These are phyloP conservation scores for Iris pallida DNA, from an alignment of 116 monocot genomes.

Conservation along the genomic window DNA sequence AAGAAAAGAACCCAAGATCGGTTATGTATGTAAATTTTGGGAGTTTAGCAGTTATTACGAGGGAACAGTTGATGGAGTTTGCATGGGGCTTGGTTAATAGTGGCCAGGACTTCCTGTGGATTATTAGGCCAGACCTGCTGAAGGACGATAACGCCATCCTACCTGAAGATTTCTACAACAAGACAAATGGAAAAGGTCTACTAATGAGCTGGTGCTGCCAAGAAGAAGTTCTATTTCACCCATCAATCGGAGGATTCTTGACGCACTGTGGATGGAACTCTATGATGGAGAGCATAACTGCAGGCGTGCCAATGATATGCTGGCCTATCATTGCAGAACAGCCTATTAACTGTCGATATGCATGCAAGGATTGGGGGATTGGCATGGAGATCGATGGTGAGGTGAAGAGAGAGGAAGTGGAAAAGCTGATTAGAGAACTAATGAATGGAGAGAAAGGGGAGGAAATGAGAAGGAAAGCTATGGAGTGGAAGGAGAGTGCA, in stretches of 20 bases:
- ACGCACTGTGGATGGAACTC: slow-evolving; percentile 95
- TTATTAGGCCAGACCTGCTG: slow-evolving; percentile 14
- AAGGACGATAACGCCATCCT: slow-evolving; percentile 11
- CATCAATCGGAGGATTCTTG: slow-evolving; percentile 55
- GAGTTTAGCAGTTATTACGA: slow-evolving; percentile 19
- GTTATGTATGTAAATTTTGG: slow-evolving; percentile 33
- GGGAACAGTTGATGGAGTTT: slow-evolving; percentile 20
- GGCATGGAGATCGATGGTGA: slow-evolving; percentile 25
- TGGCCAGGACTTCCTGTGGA: slow-evolving; percentile 19
- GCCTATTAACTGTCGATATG: slow-evolving; percentile 18
- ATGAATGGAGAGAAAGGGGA: slow-evolving; percentile 23
- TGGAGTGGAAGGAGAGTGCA: slow-evolving; percentile 7
- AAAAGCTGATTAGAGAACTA: slow-evolving; percentile 14
- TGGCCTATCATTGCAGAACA: slow-evolving; percentile 31
- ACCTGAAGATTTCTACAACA: slow-evolving; percentile 15
- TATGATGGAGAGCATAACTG: slow-evolving; percentile 46
- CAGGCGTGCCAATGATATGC: slow-evolving; percentile 11
- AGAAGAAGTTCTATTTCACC: slow-evolving; percentile 16
- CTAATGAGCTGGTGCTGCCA: slow-evolving; percentile 31
- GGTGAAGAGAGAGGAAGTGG: slow-evolving; percentile 24
- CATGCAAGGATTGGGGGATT: slow-evolving; percentile 20
- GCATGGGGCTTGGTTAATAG: slow-evolving; percentile 30
- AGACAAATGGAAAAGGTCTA: slow-evolving; percentile 17
- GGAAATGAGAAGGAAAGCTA: slow-evolving; percentile 17
- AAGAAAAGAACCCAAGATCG: slow-evolving; percentile 8